Evolutionary conservation across 306 rosid species (phyloP), one percentile per base, ranked within the genome.

Genomic region (Pterocarpus macrocarpus): DNA sequence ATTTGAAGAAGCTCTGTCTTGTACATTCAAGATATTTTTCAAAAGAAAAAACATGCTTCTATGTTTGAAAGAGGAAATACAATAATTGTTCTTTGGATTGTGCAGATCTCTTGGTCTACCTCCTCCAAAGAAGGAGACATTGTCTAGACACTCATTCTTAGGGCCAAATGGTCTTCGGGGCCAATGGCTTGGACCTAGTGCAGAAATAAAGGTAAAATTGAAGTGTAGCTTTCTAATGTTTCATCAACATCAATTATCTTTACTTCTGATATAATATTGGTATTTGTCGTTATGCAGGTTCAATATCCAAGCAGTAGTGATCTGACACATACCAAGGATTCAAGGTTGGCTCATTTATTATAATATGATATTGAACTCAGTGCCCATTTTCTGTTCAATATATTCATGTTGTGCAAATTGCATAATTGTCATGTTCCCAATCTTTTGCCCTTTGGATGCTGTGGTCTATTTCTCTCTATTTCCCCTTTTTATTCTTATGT

Each of bases 161-260:
- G 99, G 99, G 66, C 98, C 97, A 45, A 94, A 84, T 90, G 99
- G 98, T 83, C 95, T 96, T 74, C 90, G 71, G 75, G 94, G 92
- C 64, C 98, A 96, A 86, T 94, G 99, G 99, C 92, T 71, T 43
- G 98, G 91, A 64, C 97, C 98, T 22, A 90, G 87, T 45, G 76
- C 91, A 52, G 90, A 82, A 85, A 73, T 82, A 57, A 96, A 94
- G 98, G 99, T 94, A 83, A 76, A 50, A 15, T 14, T 71, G 43
- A 78, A 69, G 69, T 79, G 61, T 49, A 17, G 33, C 50, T 5
- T 44, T 44, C 35, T 64, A 58, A 57, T 82, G 43, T 58, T 59
- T n/a, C 43, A 52, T 67, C 69, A 84, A 47, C 72, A 30, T 35
- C 58, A 67, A 47, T 68, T 67, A 55, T 78, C 73, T 80, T 10